phyloP scores from a whole-genome alignment of 768 basidiomycete genomes.

The Trametes villosa region DNA sequence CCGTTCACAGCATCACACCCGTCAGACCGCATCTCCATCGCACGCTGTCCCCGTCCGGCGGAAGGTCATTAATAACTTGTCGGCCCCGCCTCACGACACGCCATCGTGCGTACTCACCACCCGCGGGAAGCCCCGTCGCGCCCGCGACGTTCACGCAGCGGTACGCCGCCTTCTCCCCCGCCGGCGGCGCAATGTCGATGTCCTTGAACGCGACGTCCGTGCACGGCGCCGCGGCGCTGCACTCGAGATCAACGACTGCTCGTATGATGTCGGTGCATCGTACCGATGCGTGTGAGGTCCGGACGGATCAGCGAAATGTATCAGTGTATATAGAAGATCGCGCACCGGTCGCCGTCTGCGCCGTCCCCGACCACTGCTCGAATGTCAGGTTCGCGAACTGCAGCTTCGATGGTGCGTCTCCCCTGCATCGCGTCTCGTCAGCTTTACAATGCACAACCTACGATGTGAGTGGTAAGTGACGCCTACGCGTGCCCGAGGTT shows the following conservation, averaged over 20 bases:
- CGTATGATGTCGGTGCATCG: not conserved
- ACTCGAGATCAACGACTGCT: conserved; percentile 54
- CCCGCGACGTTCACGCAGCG: conserved; percentile 54
- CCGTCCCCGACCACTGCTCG: conserved; percentile 51
- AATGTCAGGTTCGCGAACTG: conserved; percentile 53
- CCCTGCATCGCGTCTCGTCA: conserved; percentile 35
- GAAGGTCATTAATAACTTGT: not conserved
- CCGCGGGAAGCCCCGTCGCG: conserved; percentile 29
- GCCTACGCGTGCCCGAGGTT: conserved; percentile 53
- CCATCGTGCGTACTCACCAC: conserved; percentile 1
- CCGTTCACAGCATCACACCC: not conserved
- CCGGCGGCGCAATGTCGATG: conserved; percentile 41
- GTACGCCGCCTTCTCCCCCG: conserved; percentile 39
- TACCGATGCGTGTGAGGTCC: not conserved
- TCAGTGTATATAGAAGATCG: not conserved
- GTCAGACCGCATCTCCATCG: not conserved
- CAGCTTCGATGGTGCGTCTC: conserved; percentile 51
- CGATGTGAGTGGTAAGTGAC: too few species aligned
- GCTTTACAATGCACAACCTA: too few species aligned
- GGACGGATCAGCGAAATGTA: not conserved
- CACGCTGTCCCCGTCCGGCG: conserved; percentile 3
- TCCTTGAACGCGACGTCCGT: conserved; percentile 45
- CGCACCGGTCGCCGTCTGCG: conserved; percentile 31
- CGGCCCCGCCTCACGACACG: not conserved
- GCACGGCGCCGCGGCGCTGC: conserved; percentile 53